These are phyloP conservation scores for Lagenidium sp. DNA, from an alignment of 352 stramenopile species.

Conservation along the genomic window DNA sequence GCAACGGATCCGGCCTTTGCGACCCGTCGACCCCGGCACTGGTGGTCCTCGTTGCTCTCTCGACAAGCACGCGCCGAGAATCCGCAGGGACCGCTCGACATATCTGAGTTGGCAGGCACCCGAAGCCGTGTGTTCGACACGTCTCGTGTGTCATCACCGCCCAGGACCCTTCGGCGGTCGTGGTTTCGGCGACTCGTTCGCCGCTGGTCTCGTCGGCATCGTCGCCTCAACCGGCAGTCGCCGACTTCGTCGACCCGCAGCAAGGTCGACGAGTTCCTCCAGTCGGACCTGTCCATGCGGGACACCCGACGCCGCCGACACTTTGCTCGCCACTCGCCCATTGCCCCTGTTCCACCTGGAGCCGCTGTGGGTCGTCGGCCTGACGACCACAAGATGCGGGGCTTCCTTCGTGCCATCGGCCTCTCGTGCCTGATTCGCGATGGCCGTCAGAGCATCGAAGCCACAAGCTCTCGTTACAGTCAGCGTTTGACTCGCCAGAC, in stretches of 20 bases:
- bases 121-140: no score
- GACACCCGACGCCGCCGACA: background rate
- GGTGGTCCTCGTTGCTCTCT: no score
- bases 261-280: background rate
- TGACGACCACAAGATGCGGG: conserved; percentile 22
- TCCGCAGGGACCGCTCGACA: no score
- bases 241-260: background rate
- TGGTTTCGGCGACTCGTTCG: no score
- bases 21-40: no score
- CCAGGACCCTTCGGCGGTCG: no score
- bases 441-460: background rate
- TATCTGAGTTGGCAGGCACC: no score
- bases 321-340: background rate
- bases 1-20: no score
- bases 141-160: no score
- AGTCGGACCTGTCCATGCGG: background rate
- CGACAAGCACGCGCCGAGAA: no score
- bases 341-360: background rate
- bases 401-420: conserved; percentile 38
- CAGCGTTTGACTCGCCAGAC: background rate
- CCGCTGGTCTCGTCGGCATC: no score
- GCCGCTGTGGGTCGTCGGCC: background rate
- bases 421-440: conserved; percentile 12
- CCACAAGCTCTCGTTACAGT: background rate
- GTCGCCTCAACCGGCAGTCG: no score